These are phyloP conservation scores for Aspergillus coremiiformis DNA, from an alignment of 495 filamentous ascomycete genomes.

Conservation along the genomic window DNA sequence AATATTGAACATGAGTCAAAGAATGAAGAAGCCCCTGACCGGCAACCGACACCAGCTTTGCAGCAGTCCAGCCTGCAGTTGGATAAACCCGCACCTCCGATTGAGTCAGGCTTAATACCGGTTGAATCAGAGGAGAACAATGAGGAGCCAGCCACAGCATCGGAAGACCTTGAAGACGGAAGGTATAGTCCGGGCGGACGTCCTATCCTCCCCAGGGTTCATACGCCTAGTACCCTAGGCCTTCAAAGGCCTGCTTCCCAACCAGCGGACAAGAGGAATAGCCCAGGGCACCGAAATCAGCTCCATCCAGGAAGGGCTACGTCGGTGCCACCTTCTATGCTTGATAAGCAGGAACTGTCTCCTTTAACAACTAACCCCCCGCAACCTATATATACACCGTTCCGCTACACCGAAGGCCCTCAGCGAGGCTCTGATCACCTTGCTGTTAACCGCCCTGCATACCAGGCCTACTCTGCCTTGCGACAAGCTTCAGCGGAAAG, in stretches of 20 bases:
- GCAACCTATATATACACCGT: slow-evolving; percentile 41
- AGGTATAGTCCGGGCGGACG: slow-evolving; percentile 46
- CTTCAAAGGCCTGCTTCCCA: slow-evolving; percentile 18
- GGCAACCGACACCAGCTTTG: slow-evolving; percentile 5
- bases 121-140: slow-evolving; percentile 23
- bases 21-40: slow-evolving; percentile 4
- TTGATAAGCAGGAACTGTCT: slow-evolving; percentile 20
- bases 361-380: slow-evolving; percentile 36
- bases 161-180: slow-evolving; percentile 24
- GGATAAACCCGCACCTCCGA: slow-evolving; percentile 9
- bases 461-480: slow-evolving; percentile 40
- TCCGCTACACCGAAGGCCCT: slow-evolving; percentile 42
- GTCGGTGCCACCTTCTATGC: slow-evolving; percentile 21
- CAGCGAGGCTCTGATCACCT: slow-evolving; percentile 40
- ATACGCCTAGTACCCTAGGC: slow-evolving; percentile 10
- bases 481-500: slow-evolving; percentile 38
- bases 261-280: slow-evolving; percentile 12
- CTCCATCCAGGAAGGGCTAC: slow-evolving; percentile 13
- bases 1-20: slow-evolving; percentile 37
- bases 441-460: slow-evolving; percentile 33
- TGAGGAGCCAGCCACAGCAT: slow-evolving; percentile 3
- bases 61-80: slow-evolving; percentile 5
- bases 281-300: background rate
- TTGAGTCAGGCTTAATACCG: slow-evolving; percentile 33
- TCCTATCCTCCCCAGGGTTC: slow-evolving; percentile 26